Conservation (phyloP, 2,329 filamentous ascomycete species). For the Sclerotinia glacialis region DNA sequence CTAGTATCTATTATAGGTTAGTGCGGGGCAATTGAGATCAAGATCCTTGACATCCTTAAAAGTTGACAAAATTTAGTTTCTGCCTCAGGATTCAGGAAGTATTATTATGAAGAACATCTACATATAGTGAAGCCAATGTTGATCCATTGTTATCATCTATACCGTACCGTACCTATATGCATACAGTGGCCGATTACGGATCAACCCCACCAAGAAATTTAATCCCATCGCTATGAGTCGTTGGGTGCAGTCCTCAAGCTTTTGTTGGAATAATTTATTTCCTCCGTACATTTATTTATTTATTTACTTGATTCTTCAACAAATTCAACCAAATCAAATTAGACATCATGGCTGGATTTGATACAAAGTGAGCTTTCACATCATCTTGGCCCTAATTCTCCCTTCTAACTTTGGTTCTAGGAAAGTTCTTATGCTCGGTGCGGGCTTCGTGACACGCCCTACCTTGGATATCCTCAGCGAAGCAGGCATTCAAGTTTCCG, state of each 20-base stretch:
- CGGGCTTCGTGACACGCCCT: constrained; percentile 55
- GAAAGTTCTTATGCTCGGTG: constrained; percentile 50
- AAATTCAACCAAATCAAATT: neutral
- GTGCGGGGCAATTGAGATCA: constrained; percentile 12
- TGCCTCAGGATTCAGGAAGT: neutral
- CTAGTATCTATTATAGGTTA: constrained; percentile 14
- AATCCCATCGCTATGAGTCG: constrained; percentile 25
- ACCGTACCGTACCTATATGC: too few species aligned
- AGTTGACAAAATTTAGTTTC: neutral
- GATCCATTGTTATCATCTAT: too few species aligned
- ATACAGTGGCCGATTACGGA: constrained; percentile 27
- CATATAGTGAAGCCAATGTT: neutral
- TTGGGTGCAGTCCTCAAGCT: constrained; percentile 17
- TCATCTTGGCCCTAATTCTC: neutral
- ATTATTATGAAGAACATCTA: neutral
- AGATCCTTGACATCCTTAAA: constrained; percentile 1
- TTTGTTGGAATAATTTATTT: constrained; percentile 3
- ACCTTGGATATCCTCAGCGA: constrained; percentile 58
- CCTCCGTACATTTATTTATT: too few species aligned
- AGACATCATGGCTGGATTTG: constrained; percentile 17
- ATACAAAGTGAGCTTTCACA: neutral
- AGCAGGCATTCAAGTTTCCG: constrained; percentile 55
- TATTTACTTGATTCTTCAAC: neutral
- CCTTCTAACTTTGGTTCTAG: neutral
- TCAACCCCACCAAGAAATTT: constrained; percentile 33